A percentile compares a stretch with the other conserved stretches of the same genome.
Conservation (phyloP, 2,329 filamentous ascomycete genomes). For the Blastomyces silverae region DNA sequence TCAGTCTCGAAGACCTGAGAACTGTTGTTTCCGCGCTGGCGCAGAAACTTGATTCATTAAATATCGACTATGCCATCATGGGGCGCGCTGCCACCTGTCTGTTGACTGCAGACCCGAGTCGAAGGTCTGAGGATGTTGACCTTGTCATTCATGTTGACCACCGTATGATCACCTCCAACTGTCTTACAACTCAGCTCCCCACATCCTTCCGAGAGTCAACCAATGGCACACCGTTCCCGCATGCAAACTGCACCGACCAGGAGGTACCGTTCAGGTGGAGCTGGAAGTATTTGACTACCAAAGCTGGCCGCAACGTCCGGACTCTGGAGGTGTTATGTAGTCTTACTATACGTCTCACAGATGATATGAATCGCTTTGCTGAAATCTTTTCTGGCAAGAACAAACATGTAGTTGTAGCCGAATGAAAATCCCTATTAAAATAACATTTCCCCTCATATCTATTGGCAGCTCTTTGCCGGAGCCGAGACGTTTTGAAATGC, state of each 20-base stretch:
- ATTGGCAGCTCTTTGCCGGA: conserved; percentile 25
- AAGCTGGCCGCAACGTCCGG: conserved; percentile 21
- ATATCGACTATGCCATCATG: conserved; percentile 21
- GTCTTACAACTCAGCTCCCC: conserved; percentile 16
- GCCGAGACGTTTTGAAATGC: conserved; percentile 26
- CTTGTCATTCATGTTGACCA: conserved; percentile 20
- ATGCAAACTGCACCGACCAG: conserved; percentile 16
- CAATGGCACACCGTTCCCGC: conserved; percentile 19
- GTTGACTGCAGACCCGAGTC: conserved; percentile 1
- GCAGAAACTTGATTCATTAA: conserved; percentile 16
- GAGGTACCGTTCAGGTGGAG: conserved; percentile 12
- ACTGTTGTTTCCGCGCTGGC: conserved; percentile 15
- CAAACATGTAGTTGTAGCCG: not conserved
- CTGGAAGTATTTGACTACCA: conserved; percentile 19
- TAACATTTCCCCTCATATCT: conserved; percentile 25
- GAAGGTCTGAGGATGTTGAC: conserved; percentile 18
- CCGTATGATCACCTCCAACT: conserved; percentile 18
- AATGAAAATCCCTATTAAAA: conserved; percentile 17
- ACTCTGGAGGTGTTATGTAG: not conserved
- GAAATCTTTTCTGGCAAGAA: not conserved
- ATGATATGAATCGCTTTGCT: conserved; percentile 10
- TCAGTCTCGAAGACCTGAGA: not conserved
- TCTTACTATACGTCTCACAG: not conserved
- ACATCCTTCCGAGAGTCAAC: conserved; percentile 14
- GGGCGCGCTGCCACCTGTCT: conserved; percentile 15